phyloP scores from a whole-genome alignment of 495 filamentous ascomycete genomes.

The Paragyromitra xinjiangensis region DNA sequence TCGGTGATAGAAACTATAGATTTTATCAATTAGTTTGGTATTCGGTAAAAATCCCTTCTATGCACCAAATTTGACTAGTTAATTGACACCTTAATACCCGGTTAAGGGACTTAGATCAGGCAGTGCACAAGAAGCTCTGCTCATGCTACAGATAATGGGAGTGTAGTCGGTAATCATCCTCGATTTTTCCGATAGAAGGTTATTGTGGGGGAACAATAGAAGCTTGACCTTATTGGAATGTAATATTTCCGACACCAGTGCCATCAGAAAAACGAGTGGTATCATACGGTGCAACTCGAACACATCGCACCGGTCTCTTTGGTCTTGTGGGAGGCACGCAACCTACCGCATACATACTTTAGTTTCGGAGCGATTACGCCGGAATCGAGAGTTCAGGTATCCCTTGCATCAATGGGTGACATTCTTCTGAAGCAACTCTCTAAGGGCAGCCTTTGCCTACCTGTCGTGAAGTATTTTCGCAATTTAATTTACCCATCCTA shows the following conservation, averaged over 20 bases:
- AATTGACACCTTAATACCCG: no score
- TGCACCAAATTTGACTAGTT: no score
- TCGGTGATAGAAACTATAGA: neutral
- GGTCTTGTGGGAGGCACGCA: neutral
- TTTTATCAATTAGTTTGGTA: no score
- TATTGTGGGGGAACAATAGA: neutral
- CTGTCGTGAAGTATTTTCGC: neutral
- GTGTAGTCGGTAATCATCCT: no score
- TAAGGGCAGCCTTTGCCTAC: neutral
- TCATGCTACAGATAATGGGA: neutral
- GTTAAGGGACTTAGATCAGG: no score
- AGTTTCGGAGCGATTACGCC: no score
- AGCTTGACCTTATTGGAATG: neutral
- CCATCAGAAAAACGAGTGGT: slow-evolving; percentile 13
- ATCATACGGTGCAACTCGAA: neutral
- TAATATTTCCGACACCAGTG: neutral
- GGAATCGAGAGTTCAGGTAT: neutral
- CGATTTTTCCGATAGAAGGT: no score
- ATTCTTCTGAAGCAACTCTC: slow-evolving; percentile 3
- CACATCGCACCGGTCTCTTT: no score
- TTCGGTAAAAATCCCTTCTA: no score
- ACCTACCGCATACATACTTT: neutral
- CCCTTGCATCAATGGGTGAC: slow-evolving; percentile 10
- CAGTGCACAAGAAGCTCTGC: no score
- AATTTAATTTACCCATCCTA: neutral